Base-by-base conservation (phyloP, 148 eudicot genomes). In the Amaranthus palmeri region DNA sequence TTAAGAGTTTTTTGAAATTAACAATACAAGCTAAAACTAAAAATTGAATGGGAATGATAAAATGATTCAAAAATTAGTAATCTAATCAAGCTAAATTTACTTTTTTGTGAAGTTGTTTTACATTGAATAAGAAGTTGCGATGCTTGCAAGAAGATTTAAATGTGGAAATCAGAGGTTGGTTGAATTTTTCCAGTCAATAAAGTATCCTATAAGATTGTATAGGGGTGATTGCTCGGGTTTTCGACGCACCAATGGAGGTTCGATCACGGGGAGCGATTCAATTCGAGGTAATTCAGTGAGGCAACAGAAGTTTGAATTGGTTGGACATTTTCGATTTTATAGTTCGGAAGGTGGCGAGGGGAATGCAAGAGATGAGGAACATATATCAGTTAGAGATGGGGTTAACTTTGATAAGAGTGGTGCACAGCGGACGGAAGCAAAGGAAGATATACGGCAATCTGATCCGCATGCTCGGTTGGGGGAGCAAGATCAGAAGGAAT, bases 341-440 rank as follows among this genome's bases (percentile, higher is more conserved):
- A 91, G 98, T 81, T 88, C 98, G 3, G 86, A 95, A 81, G 90
- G 98, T 51, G 98, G 88, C 78, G 97, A 91, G 76, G 84, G 88
- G 78, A 91, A 86, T 75, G 87, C 88, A 14, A 87, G 86, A 81
- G 87, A 86, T 69, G 91, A 86, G 78, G 87, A 91, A 71, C 76
- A 73, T 69, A 61, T 80, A 14, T 84, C 89, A 17, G 73, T 76
- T 43, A 81, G 74, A 68, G 85, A 88, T 73, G 88, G 72, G 36
- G 67, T 73, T 47, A 72, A 81, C 42, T 25, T 77, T 68, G 88
- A 84, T 52, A 84, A 83, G 77, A 85, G 75, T 15, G 79, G 81
- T 62, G 69, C 58, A 46, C 69, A 53, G 57, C 65, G 72, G 52
- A 86, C 74, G 47, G 82, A 83, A 57, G 70, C 42, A 8, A 71